Base-by-base conservation (phyloP, 805 yeast species). In the Yarrowia sp. region DNA sequence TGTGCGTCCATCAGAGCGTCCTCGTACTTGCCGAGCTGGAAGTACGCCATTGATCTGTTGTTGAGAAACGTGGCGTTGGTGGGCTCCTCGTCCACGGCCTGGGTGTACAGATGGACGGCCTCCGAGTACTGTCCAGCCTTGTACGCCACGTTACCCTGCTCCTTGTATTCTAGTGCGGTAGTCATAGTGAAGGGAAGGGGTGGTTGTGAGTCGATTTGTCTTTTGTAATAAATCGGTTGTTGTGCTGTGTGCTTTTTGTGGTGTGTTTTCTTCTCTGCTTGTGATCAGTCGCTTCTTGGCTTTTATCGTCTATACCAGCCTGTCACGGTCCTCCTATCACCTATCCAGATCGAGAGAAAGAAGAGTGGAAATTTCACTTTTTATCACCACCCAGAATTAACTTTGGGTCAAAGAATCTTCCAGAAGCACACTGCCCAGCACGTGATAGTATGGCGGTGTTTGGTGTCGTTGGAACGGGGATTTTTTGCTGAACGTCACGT, bases 11-110 rank as follows among this genome's bases (percentile, higher is more conserved):
- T 60, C 33, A 78, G 72, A 10, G 83, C 83, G 33, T 67, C 70
- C 9, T 70, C 72, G 68, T 74, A 78, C 68, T 74, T 71, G 19
- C 71, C 70, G 15, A 71, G 70, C 64, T 79, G 80, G 76, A 78
- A 73, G 53, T 72, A 70, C 2, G 83, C 82, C 73, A 80, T 79
- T 14, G 76, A 69, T 40, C 83, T 71, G 72, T 80, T 80, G 13
- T 81, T 81, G 44, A 74, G 74, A 67, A 77, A 76, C 10, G 75
- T 72, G 2, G 81, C 74, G 66, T 74, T 76, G 38, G 68, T 68
- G n/a, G 80, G 79, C 56, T 76, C 81, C n/a, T 71, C 67, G 40
- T 72, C 72, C 12, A 80, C 68, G 14, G 83, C 83, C 70, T 73
- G 73, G 3, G 79, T 50, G 70, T 79, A 78, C 39, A 70, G 70